Evolutionary conservation across 768 basidiomycete genomes (phyloP), one percentile per base, ranked within the genome.

Genomic region (Exsudoporus frostii): DNA sequence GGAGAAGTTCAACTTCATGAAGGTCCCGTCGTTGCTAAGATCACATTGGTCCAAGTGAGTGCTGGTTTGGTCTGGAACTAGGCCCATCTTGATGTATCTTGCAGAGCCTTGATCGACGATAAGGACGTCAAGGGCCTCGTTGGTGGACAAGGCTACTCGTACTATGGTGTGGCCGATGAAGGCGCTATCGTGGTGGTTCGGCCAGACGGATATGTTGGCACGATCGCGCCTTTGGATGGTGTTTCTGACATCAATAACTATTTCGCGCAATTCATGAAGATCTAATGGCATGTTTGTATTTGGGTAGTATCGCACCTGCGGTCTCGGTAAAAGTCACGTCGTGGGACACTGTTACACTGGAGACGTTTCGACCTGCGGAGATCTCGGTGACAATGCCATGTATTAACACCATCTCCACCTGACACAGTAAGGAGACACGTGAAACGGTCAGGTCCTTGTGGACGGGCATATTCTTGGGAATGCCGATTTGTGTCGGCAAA

Each of bases 71-170:
- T 47, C 24, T 7, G 24, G 37, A 19, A 13, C 10, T 40, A 1
- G n/a, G 13, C 19, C 1, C 11, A 6, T 30, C 2, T n/a, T 64
- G 41, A 63, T 27, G 22, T 30, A 20, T 9, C 15, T n/a, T 22
- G 4, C 51, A 88, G 86, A 65, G 78, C 84, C 7, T 71, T 83
- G 29, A 71, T 85, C 13, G 87, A 89, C 53, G 84, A 84, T 51
- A 65, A 57, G 2, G 78, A 82, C 54, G 54, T 76, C 30, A 69
- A 65, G 15, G 77, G 76, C 4, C 62, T 49, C 5, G 62, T 71
- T 20, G 83, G 82, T 24, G 84, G 83, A 4, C 73, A 74, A 33
- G 84, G 80, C 5, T 87, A 88, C 63, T 57, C 65, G 0, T 74
- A 76, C 24, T 86, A 81, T 56, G 85, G 85, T 0, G 61, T 74